Percentiles rank a stretch among this genome's conserved stretches.
These are phyloP conservation scores for Hypoxylon sp. DNA, from an alignment of 2,329 filamentous ascomycete genomes.

Conservation along the genomic window DNA sequence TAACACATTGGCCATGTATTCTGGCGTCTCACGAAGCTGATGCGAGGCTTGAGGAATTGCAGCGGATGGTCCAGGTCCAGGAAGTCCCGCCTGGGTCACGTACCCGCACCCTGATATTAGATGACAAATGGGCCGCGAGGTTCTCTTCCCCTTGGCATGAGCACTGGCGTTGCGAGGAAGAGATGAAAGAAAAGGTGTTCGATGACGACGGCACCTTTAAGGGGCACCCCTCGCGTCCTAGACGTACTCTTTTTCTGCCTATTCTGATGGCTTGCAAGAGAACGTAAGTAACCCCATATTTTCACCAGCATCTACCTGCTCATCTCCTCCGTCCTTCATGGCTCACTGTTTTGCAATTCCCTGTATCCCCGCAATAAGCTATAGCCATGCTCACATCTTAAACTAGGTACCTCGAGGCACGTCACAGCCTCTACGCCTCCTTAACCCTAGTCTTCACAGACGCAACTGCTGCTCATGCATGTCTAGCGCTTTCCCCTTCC, in stretches of 20 bases:
- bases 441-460: slow-evolving; percentile 45
- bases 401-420: slow-evolving; percentile 42
- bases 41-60: slow-evolving; percentile 40
- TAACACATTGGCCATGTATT: slow-evolving; percentile 47
- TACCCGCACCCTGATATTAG: slow-evolving; percentile 30
- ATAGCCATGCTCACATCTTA: slow-evolving; percentile 8
- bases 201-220: slow-evolving; percentile 1
- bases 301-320: not conserved
- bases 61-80: slow-evolving; percentile 30
- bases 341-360: not conserved
- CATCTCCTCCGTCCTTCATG: not conserved
- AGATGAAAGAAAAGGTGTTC: slow-evolving; percentile 25
- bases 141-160: slow-evolving; percentile 46
- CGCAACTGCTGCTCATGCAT: slow-evolving; percentile 40
- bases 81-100: slow-evolving; percentile 23
- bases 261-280: slow-evolving; percentile 43
- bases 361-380: not conserved
- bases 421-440: slow-evolving; percentile 41
- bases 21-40: slow-evolving; percentile 35
- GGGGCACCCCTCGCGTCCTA: not conserved
- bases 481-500: slow-evolving; percentile 26
- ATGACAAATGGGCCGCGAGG: slow-evolving; percentile 40
- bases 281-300: slow-evolving; percentile 38
- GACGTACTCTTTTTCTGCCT: slow-evolving; percentile 41
- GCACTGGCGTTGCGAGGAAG: slow-evolving; percentile 49